Evolutionary conservation across 805 yeast genomes (phyloP), one percentile per base, ranked within the genome.

Genomic region (Saccharomycopsis sp.): DNA sequence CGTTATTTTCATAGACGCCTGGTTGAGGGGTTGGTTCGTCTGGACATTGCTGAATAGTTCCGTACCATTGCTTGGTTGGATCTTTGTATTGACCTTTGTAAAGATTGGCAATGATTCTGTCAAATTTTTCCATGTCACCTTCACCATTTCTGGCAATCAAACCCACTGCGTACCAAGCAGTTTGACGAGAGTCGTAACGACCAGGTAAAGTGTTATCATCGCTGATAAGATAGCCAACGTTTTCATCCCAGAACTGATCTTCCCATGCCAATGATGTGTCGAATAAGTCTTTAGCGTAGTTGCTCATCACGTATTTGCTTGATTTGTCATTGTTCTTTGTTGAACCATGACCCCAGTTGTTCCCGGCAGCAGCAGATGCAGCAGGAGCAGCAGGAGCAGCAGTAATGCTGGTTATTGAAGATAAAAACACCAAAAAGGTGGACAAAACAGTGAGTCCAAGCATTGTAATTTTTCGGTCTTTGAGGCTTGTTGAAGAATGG

Each of bases 1-100:
- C 14, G 21, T 40, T 24, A 9, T 59, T 59, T 15, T 53, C 57
- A 47, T 59, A 59, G 29, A 59, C 55, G 24, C 60, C 62, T 21
- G 53, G 57, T 53, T 59, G 62, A 44, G 62, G 62, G 12, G 62
- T 59, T 44, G 62, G 62, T 44, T 59, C 62, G 8, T 59, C 62
- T 21, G 62, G 62, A 24, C 52, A 40, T 56, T 56, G 62, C 50
- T 59, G 62, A 53, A 59, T 59, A 44, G 37, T 41, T 50, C 62
- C 62, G 34, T 59, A 59, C 62, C 62, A 59, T 18, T 50, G 44
- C 34, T 59, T 59, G n/a, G 62, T 20, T 16, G 62, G 62, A 46
- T 59, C 62, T 41, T 59, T 59, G 37, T 59, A 59, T 37, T 56
- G 59, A 24, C 62, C 60, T 24, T 16, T 48, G 37, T 55, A 53